Evolutionary conservation across 1,284 basidiomycete genomes (phyloP).

Genomic region (Cutaneotrichosporon cutaneum): DNA sequence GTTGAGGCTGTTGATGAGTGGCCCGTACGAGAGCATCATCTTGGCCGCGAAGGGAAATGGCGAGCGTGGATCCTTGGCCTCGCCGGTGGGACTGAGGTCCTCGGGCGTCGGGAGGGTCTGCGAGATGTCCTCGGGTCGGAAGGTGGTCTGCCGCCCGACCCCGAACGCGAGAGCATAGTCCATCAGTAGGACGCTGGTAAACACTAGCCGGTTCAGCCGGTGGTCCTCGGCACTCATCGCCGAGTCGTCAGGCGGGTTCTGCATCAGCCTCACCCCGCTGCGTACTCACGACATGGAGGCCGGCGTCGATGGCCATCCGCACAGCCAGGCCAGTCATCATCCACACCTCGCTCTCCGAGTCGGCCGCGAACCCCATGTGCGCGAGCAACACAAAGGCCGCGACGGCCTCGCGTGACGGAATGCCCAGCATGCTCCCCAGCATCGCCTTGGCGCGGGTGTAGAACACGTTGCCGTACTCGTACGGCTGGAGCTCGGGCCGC

Average conservation of each 20-base stretch:
- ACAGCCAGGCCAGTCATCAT: conserved; percentile 39
- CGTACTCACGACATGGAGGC: conserved; percentile 25
- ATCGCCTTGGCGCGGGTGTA: conserved; percentile 32
- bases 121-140: conserved; percentile 36
- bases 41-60: conserved; percentile 35
- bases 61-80: conserved; percentile 10
- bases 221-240: conserved; percentile 24
- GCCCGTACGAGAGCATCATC: conserved; percentile 30
- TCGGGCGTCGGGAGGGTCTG: conserved; percentile 19
- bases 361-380: conserved; percentile 34
- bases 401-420: conserved; percentile 37
- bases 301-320: conserved; percentile 36
- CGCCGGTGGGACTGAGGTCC: conserved; percentile 3
- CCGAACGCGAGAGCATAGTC: conserved; percentile 37
- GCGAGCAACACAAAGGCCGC: conserved; percentile 31
- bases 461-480: conserved; percentile 38
- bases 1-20: conserved; percentile 36
- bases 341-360: conserved; percentile 40
- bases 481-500: conserved; percentile 29
- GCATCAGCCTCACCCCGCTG: background rate
- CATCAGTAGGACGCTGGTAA: conserved; percentile 33
- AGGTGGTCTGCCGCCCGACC: conserved; percentile 33
- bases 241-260: conserved; percentile 12
- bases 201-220: conserved; percentile 33
- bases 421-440: conserved; percentile 34